These are phyloP conservation scores for Suillus clintonianus DNA, from an alignment of 768 basidiomycete genomes.

Conservation along the genomic window DNA sequence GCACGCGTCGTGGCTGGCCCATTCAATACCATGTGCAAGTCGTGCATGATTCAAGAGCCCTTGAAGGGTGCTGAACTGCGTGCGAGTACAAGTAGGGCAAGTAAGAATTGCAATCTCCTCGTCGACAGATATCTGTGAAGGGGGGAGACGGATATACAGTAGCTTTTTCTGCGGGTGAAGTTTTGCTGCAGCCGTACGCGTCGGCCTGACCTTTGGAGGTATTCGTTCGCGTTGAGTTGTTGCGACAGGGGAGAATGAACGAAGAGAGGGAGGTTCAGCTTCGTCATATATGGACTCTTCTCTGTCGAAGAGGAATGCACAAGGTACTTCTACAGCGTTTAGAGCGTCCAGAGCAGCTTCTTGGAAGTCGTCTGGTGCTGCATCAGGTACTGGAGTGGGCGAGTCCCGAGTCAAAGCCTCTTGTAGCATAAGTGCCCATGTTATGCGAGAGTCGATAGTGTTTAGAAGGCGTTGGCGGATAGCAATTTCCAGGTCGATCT, in stretches of 20 bases:
- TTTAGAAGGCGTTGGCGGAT: constrained; percentile 41
- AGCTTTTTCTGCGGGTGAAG: constrained; percentile 35
- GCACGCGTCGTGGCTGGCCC: constrained; percentile 53
- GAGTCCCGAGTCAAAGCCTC: constrained; percentile 29
- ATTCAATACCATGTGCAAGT: constrained; percentile 48
- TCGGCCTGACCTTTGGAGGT: constrained; percentile 27
- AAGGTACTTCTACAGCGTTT: constrained; percentile 41
- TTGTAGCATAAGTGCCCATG: constrained; percentile 46
- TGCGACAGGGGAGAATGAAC: constrained; percentile 19
- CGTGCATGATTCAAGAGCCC: constrained; percentile 56
- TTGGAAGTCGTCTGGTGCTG: constrained; percentile 32
- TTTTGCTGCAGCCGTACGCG: constrained; percentile 25
- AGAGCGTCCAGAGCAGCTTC: constrained; percentile 45
- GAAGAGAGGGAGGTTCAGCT: constrained; percentile 21
- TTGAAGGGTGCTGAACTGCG: constrained; percentile 52
- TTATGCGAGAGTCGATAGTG: constrained; percentile 46
- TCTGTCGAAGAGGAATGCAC: constrained; percentile 39
- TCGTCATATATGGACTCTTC: constrained; percentile 13
- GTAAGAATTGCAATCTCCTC: constrained; percentile 35
- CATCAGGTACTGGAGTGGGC: constrained; percentile 13
- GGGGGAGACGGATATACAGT: constrained; percentile 40
- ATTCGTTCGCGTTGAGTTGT: constrained; percentile 17
- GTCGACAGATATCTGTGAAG: constrained; percentile 22
- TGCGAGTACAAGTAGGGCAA: constrained; percentile 46
- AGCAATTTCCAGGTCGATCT: constrained; percentile 45